Base-by-base conservation (phyloP, 208 protist genomes). In the Trypanosoma boissoni region DNA sequence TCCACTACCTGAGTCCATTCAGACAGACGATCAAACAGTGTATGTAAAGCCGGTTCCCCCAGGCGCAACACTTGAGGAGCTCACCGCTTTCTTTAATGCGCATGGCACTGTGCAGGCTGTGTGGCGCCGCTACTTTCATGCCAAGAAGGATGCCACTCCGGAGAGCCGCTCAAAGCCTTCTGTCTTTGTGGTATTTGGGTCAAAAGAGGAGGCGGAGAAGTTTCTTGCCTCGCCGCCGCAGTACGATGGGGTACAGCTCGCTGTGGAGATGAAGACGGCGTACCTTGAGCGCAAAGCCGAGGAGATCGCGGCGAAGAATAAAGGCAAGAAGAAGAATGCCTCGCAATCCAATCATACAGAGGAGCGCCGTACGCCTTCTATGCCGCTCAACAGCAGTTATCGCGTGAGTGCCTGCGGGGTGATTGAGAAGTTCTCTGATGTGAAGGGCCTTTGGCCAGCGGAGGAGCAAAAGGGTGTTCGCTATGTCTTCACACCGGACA, bases 391-490 rank as follows among this genome's bases (percentile, higher is more conserved):
- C 71, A 88, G 80, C 68, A 90, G 77, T 68, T 91, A 86, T 74
- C 73, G 78, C 58, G 69, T 94, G 20, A 76, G 71, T 29, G 83
- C 79, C 32, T 81, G 74, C 51, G 87, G 83, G 26, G 68, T 57
- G 23, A 80, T 91, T 39, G 84, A 75, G 58, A 78, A 65, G 29
- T 94, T 86, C 58, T 76, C 76, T 14, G 76, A 75, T 12, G 77
- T 94, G 20, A 94, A 94, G 74, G 75, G 72, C 3, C 56, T 94
- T 48, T 94, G 87, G 87, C 83, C 87, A 31, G 72, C 70, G 46
- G 87, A 90, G 74, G 83, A 91, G 71, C 87, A 91, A 72, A 72
- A 66, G 32, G 87, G 87, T 9, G 71, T 94, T 41, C 87, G 87
- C 41, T 94, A 94, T 69, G 83, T 94, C 32, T 91, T 84, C 68